Conservation (phyloP, 2,329 filamentous ascomycete species). For the Pyrenophora tritici-repentis region DNA sequence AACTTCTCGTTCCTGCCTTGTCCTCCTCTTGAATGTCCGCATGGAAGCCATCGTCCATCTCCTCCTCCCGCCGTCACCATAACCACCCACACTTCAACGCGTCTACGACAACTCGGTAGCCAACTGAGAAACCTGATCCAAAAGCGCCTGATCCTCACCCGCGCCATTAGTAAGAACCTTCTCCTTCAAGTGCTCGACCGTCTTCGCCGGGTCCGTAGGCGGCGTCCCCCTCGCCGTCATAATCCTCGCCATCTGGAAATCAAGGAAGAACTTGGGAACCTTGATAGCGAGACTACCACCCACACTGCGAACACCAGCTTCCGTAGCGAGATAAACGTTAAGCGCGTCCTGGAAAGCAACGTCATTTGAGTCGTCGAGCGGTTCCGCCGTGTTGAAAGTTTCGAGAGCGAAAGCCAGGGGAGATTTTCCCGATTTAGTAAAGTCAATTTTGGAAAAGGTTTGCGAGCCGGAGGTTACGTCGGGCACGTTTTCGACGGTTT, state of each 20-base stretch:
- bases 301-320: constrained; percentile 61
- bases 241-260: constrained; percentile 64
- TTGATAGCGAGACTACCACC: constrained; percentile 62
- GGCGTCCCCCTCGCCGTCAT: constrained; percentile 63
- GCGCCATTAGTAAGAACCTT: constrained; percentile 64
- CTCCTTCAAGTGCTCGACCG: constrained; percentile 61
- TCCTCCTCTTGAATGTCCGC: not conserved
- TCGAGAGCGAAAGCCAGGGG: constrained; percentile 61
- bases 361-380: constrained; percentile 58
- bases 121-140: constrained; percentile 55
- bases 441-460: constrained; percentile 62
- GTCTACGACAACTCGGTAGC: constrained; percentile 27
- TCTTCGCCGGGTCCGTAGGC: constrained; percentile 57
- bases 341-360: constrained; percentile 59
- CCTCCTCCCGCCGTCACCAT: too few species aligned
- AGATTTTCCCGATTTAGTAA: constrained; percentile 54
- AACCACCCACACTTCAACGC: not conserved
- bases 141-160: constrained; percentile 54
- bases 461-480: constrained; percentile 60
- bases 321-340: constrained; percentile 64
- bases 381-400: constrained; percentile 58
- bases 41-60: not conserved
- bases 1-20: not conserved
- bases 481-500: constrained; percentile 60
- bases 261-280: constrained; percentile 67